phyloP scores from a whole-genome alignment of 2,329 filamentous ascomycete species.

The Periconia macrospinosa region DNA sequence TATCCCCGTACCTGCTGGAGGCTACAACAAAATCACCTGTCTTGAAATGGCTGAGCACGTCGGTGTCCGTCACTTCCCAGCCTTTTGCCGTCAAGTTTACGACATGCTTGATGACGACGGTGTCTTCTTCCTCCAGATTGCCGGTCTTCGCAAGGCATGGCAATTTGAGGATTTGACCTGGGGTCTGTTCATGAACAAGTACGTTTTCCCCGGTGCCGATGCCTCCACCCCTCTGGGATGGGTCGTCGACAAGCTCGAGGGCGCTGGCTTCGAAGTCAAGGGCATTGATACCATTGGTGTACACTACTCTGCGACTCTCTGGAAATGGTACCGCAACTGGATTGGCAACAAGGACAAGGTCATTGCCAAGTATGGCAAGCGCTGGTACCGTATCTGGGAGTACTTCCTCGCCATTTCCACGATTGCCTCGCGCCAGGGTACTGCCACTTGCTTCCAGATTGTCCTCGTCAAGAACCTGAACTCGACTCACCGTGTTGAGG shows the following conservation, averaged over 20 bases:
- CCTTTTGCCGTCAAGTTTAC: constrained; percentile 83
- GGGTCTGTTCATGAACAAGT: constrained; percentile 99
- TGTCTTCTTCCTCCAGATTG: constrained; percentile 93
- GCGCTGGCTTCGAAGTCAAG: constrained; percentile 89
- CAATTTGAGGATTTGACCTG: constrained; percentile 98
- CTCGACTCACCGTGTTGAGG: constrained; percentile 78
- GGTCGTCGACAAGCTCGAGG: constrained; percentile 82
- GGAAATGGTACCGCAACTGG: constrained; percentile 99
- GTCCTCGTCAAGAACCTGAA: constrained; percentile 89
- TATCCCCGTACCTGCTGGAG: constrained; percentile 74
- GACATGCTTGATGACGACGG: constrained; percentile 97
- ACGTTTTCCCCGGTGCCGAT: constrained; percentile 96
- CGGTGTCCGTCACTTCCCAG: constrained; percentile 82
- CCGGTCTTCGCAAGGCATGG: constrained; percentile 91
- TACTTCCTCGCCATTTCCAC: constrained; percentile 85
- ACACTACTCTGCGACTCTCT: constrained; percentile 94
- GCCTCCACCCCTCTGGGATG: constrained; percentile 90
- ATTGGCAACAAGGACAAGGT: constrained; percentile 91
- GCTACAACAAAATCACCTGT: constrained; percentile 94
- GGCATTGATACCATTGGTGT: constrained; percentile 89
- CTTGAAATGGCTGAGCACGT: constrained; percentile 99
- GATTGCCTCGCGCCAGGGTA: constrained; percentile 81
- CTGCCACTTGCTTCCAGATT: constrained; percentile 85
- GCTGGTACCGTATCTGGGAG: constrained; percentile 97
- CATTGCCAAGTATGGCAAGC: constrained; percentile 88